Conservation (phyloP, 2,329 filamentous ascomycete genomes). For the Aspergillus arachidicola region DNA sequence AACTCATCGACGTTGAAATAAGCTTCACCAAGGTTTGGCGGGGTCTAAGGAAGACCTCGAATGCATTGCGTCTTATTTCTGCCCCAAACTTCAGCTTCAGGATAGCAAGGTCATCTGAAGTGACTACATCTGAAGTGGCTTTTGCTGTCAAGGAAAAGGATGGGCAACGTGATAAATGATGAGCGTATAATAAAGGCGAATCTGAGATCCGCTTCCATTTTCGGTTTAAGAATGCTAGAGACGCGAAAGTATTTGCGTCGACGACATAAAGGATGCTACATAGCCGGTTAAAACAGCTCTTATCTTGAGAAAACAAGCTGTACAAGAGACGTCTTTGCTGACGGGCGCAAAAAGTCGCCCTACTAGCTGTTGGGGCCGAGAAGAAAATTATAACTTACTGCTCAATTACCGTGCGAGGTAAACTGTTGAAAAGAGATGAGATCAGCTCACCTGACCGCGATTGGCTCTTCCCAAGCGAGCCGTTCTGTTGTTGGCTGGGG, state of each 20-base stretch:
- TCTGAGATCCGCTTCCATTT: slow-evolving; percentile 49
- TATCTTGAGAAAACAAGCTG: neutral
- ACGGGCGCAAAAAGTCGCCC: neutral
- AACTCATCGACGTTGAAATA: slow-evolving; percentile 81
- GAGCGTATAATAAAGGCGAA: slow-evolving; percentile 47
- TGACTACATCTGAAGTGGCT: slow-evolving; percentile 32
- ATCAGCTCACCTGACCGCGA: slow-evolving; percentile 11
- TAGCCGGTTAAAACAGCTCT: slow-evolving; percentile 23
- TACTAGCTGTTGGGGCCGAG: neutral
- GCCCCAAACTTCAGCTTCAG: slow-evolving; percentile 68
- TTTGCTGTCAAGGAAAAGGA: slow-evolving; percentile 44
- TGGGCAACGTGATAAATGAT: slow-evolving; percentile 49
- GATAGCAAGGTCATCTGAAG: slow-evolving; percentile 55
- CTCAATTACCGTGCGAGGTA: slow-evolving; percentile 33
- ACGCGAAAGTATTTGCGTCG: slow-evolving; percentile 52
- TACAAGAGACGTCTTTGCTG: slow-evolving; percentile 1
- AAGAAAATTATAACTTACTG: slow-evolving; percentile 27
- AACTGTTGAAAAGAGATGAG: slow-evolving; percentile 24
- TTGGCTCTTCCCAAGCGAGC: slow-evolving; percentile 6
- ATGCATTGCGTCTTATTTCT: slow-evolving; percentile 75
- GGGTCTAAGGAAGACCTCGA: slow-evolving; percentile 74
- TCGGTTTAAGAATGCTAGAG: slow-evolving; percentile 47
- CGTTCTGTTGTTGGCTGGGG: slow-evolving; percentile 12
- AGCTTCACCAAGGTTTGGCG: slow-evolving; percentile 73
- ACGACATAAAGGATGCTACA: slow-evolving; percentile 50